A percentile compares a stretch with the other conserved stretches of the same genome.
Evolutionary conservation across 2,329 filamentous ascomycete genomes (phyloP).

Genomic region (Macroventuria anomochaeta): DNA sequence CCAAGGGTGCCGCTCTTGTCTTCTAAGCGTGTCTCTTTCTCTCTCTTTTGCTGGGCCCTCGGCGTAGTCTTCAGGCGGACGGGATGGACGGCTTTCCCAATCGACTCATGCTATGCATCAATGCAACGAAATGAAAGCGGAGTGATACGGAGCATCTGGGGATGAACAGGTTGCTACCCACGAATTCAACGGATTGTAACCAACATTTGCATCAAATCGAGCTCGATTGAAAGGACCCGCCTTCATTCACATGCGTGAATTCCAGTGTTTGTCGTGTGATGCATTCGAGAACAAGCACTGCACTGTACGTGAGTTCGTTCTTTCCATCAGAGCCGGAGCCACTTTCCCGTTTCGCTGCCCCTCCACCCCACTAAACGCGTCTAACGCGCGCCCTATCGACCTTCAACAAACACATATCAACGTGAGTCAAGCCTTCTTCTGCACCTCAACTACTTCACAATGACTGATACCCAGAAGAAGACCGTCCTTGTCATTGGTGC

Average conservation of each 20-base stretch:
- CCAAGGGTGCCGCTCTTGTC: slow-evolving; percentile 99
- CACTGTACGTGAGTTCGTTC: background rate
- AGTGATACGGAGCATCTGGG: slow-evolving; percentile 38
- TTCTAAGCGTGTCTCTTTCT: slow-evolving; percentile 77
- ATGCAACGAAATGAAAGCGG: slow-evolving; percentile 37
- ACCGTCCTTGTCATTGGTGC: slow-evolving; percentile 61
- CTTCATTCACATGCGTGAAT: background rate
- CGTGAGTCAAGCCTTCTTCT: slow-evolving; percentile 5
- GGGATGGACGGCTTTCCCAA: slow-evolving; percentile 45
- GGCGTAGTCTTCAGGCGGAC: slow-evolving; percentile 48
- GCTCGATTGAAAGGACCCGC: slow-evolving; percentile 45
- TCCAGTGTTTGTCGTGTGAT: background rate
- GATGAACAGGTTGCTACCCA: slow-evolving; percentile 44
- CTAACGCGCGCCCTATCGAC: slow-evolving; percentile 14
- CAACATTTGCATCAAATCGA: slow-evolving; percentile 51
- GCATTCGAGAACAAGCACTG: background rate
- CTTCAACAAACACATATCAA: background rate
- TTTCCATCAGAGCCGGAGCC: background rate
- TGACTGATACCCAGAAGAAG: slow-evolving; percentile 33
- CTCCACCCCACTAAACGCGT: slow-evolving; percentile 34
- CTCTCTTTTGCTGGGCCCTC: slow-evolving; percentile 50
- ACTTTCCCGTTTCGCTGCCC: slow-evolving; percentile 25
- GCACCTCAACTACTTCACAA: slow-evolving; percentile 12
- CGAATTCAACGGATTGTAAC: slow-evolving; percentile 48
- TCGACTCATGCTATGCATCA: slow-evolving; percentile 43